Evolutionary conservation across 2,329 filamentous ascomycete species (phyloP).

Genomic region (Coniochaeta sp.): DNA sequence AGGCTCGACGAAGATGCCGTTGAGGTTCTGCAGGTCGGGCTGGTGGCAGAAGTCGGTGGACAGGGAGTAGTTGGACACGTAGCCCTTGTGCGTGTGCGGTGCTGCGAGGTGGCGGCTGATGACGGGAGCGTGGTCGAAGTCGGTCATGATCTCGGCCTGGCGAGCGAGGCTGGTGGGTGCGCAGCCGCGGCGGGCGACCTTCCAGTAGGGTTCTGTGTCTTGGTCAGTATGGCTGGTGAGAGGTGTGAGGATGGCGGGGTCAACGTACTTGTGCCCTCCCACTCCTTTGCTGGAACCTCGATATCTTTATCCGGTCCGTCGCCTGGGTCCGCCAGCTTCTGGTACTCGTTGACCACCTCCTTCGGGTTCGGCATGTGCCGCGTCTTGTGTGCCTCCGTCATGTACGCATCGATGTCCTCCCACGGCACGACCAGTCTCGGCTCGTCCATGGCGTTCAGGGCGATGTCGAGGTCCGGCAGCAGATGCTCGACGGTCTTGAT

Average conservation of each 20-base stretch:
- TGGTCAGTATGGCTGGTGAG: constrained; percentile 3
- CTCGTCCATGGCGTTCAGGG: constrained; percentile 61
- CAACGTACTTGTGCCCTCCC: constrained; percentile 40
- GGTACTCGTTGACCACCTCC: constrained; percentile 35
- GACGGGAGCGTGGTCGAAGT: constrained; percentile 34
- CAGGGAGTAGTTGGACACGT: constrained; percentile 53
- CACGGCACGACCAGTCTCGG: constrained; percentile 56
- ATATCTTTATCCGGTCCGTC: constrained; percentile 24
- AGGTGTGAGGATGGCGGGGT: not conserved
- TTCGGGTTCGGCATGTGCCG: constrained; percentile 33
- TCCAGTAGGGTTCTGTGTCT: constrained; percentile 45
- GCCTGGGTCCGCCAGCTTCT: constrained; percentile 29
- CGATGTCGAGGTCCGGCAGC: constrained; percentile 60
- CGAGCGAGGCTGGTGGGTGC: constrained; percentile 55
- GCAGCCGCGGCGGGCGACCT: constrained; percentile 51
- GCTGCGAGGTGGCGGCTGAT: constrained; percentile 37
- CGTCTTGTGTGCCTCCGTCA: constrained; percentile 43
- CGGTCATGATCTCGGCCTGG: constrained; percentile 29
- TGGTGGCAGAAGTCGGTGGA: constrained; percentile 59
- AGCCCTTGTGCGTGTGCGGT: constrained; percentile 47
- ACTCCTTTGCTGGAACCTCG: constrained; percentile 31
- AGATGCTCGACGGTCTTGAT: constrained; percentile 43
- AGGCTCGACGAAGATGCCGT: constrained; percentile 58
- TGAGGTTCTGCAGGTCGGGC: constrained; percentile 52
- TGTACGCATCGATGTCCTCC: constrained; percentile 49